Evolutionary conservation across 108 stramenopile species (phyloP), one percentile per base, ranked within the genome.

Genomic region (Cyclotella cryptica): DNA sequence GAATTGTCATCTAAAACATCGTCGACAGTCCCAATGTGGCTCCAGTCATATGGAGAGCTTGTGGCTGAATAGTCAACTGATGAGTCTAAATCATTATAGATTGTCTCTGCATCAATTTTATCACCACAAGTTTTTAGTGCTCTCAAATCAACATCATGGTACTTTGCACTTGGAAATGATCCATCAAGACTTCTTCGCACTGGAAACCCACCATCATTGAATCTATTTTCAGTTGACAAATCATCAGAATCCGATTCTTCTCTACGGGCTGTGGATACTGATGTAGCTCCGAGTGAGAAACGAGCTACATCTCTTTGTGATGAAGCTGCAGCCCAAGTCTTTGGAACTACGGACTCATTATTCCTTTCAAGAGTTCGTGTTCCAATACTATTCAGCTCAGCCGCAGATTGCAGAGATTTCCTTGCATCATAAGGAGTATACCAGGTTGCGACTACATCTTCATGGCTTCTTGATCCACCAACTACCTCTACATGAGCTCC

Each of bases 21-120:
- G 44, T 69, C 66, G 0, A 77, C 67, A 69, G 76, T 77, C 0
- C 76, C 76, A 51, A 77, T 77, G 47, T 77, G 68, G 58, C 76
- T 77, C 67, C 58, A 69, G 22, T 77, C 76, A 42, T 39, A 15
- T 28, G 14, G 24, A 24, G 24, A 2, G 44, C 11, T 17, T 3
- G 22, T 18, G 49, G 63, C 24, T 22, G 26, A 57, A 9, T 40
- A 54, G 54, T 65, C 65, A 47, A 75, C 65, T 13, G 67, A 68
- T 51, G 59, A 68, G 24, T 77, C 67, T 10, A 45, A 46, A 45
- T 46, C 64, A 62, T 74, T 26, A 40, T 51, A 39, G 21, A 52
- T 46, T 22, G 45, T 13, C 10, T 53, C 51, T 42, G 41, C 54
- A 57, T 22, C 55, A 24, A 40, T 0, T 29, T 17, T 29, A 29